Percentiles rank a stretch among this genome's conserved stretches.
phyloP scores from a whole-genome alignment of 2,329 filamentous ascomycete genomes.

The Diaporthe vaccinii region DNA sequence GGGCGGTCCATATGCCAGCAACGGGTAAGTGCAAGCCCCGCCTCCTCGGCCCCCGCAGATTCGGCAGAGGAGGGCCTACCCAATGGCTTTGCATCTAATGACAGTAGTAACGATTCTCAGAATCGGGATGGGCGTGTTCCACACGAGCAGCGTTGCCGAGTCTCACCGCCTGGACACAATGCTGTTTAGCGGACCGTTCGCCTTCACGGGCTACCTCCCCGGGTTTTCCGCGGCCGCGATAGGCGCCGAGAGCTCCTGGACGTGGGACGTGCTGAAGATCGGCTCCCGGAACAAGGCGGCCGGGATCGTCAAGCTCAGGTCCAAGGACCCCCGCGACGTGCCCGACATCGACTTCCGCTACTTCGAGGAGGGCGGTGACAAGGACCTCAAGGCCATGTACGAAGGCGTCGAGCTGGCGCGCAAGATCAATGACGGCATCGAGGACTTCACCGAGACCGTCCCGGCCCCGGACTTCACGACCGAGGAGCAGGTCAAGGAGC shows the following conservation, averaged over 20 bases:
- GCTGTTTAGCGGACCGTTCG: not conserved
- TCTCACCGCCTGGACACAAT: not conserved
- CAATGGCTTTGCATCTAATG: not conserved
- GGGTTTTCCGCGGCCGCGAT: slow-evolving; percentile 35
- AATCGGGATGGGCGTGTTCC: not conserved
- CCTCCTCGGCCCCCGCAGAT: not conserved
- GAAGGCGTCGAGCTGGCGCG: slow-evolving; percentile 7
- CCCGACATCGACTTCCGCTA: slow-evolving; percentile 73
- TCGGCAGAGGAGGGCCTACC: not conserved
- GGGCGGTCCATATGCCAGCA: slow-evolving; percentile 32
- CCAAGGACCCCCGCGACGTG: slow-evolving; percentile 70
- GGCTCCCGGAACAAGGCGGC: slow-evolving; percentile 63
- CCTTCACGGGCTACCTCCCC: slow-evolving; percentile 1
- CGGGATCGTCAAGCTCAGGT: slow-evolving; percentile 74
- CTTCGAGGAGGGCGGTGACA: slow-evolving; percentile 61
- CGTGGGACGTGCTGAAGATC: slow-evolving; percentile 58
- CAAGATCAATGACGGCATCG: not conserved
- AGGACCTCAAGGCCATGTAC: slow-evolving; percentile 53
- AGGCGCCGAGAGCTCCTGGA: slow-evolving; percentile 13
- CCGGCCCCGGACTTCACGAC: not conserved
- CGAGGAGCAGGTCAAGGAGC: not conserved
- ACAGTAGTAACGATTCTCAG: not conserved
- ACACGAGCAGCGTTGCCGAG: slow-evolving; percentile 1
- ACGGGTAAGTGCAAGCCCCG: not conserved
- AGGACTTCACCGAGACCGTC: slow-evolving; percentile 1